A percentile compares a stretch with the other conserved stretches of the same genome.
Evolutionary conservation across 805 yeast genomes (phyloP).

Genomic region (Starmerella etchellsii): DNA sequence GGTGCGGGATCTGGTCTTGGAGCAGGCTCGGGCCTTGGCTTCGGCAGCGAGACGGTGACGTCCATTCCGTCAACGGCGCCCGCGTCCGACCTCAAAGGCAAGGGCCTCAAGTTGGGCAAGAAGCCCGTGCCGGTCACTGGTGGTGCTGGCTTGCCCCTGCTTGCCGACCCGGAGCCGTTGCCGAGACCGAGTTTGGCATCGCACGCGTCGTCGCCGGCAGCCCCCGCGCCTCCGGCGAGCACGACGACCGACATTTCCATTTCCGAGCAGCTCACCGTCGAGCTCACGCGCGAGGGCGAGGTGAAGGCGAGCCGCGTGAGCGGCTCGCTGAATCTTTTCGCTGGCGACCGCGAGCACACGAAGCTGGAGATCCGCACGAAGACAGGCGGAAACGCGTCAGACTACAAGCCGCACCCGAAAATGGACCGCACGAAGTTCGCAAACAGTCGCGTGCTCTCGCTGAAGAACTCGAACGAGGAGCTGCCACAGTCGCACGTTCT

Average conservation of each 20-base stretch:
- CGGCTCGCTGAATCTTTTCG: slow-evolving; percentile 82
- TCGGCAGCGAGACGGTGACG: not conserved
- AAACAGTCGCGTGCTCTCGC: slow-evolving; percentile 43
- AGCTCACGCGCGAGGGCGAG: slow-evolving; percentile 70
- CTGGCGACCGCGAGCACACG: slow-evolving; percentile 62
- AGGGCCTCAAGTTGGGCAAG: slow-evolving; percentile 71
- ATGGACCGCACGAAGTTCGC: slow-evolving; percentile 69
- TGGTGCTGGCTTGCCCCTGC: slow-evolving; percentile 19
- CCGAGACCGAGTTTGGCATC: slow-evolving; percentile 8
- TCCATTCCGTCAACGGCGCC: not conserved
- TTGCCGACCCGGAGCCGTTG: slow-evolving; percentile 27
- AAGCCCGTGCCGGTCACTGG: slow-evolving; percentile 22
- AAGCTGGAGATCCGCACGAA: slow-evolving; percentile 49
- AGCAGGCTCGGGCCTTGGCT: not conserved
- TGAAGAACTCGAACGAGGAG: slow-evolving; percentile 63
- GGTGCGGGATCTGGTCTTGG: slow-evolving; percentile 3
- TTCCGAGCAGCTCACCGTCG: slow-evolving; percentile 66
- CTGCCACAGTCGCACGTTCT: slow-evolving; percentile 89
- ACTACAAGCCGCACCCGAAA: slow-evolving; percentile 91
- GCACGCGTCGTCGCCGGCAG: not conserved
- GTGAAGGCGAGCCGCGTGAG: slow-evolving; percentile 52
- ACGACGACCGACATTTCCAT: slow-evolving; percentile 70
- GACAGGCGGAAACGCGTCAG: slow-evolving; percentile 41
- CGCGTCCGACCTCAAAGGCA: slow-evolving; percentile 38
- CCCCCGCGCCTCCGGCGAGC: slow-evolving; percentile 29